These are phyloP conservation scores for Deinandra increscens DNA, from an alignment of 129 eudicot species.

Conservation along the genomic window DNA sequence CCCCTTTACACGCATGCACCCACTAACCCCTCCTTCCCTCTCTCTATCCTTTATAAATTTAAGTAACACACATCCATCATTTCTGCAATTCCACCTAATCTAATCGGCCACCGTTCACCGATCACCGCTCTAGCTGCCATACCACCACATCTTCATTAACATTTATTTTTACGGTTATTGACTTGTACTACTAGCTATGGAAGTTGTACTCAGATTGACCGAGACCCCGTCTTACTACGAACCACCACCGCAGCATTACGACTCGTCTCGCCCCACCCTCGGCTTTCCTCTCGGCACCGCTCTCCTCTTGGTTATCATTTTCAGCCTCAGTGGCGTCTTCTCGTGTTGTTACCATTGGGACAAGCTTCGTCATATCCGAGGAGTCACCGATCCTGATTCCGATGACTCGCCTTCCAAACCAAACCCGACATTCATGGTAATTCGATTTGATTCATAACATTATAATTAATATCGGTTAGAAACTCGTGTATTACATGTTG, in stretches of 20 bases:
- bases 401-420: conserved; percentile 40
- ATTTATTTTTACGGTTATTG: neutral
- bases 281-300: conserved; percentile 87
- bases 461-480: neutral
- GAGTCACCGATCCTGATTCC: conserved; percentile 33
- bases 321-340: conserved; percentile 76
- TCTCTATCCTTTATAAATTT: conserved; percentile 26
- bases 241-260: conserved; percentile 42
- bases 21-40: conserved; percentile 5
- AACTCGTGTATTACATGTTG: too few relatives aligned
- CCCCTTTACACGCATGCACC: conserved; percentile 38
- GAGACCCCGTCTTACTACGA: conserved; percentile 43
- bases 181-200: conserved; percentile 16
- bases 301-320: conserved; percentile 54
- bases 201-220: conserved; percentile 27
- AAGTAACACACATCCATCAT: neutral
- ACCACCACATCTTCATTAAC: neutral
- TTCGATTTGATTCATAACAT: neutral
- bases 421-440: conserved; percentile 41
- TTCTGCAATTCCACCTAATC: conserved; percentile 11
- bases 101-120: too few relatives aligned
- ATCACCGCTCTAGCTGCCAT: too few relatives aligned
- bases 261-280: conserved; percentile 59
- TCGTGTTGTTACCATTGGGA: conserved; percentile 90
- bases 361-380: conserved; percentile 47